These are phyloP conservation scores for Chaetoscypha palmicola DNA, from an alignment of 2,329 filamentous ascomycete species.

Conservation along the genomic window DNA sequence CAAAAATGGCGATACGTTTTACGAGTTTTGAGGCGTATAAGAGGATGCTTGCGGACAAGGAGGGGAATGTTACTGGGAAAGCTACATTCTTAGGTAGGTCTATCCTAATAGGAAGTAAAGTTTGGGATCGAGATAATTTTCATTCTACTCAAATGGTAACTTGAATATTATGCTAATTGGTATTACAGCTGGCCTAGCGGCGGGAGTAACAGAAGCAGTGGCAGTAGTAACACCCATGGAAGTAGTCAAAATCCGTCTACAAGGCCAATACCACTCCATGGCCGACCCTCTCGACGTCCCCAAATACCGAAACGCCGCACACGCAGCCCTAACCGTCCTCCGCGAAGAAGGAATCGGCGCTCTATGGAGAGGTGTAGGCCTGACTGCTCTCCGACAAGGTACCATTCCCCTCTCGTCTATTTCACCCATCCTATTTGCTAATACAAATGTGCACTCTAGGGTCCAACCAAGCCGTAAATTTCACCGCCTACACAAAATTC, in stretches of 20 bases:
- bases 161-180: too few relatives aligned
- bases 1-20: conserved; percentile 99
- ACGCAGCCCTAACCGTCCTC: conserved; percentile 77
- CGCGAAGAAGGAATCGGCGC: conserved; percentile 84
- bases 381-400: conserved; percentile 90
- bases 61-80: conserved; percentile 60
- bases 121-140: conserved; percentile 3
- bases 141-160: too few relatives aligned
- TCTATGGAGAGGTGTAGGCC: conserved; percentile 85
- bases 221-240: conserved; percentile 98
- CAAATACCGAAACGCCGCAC: conserved; percentile 93
- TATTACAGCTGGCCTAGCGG: conserved; percentile 68
- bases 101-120: conserved; percentile 3
- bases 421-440: too few relatives aligned
- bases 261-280: conserved; percentile 97
- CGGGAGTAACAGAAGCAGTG: conserved; percentile 93
- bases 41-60: conserved; percentile 63
- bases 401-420: background rate
- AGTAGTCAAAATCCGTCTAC: conserved; percentile 96
- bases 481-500: conserved; percentile 94
- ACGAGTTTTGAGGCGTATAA: conserved; percentile 97
- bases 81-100: conserved; percentile 63
- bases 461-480: conserved; percentile 94
- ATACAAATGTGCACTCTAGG: conserved; percentile 16
- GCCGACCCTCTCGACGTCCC: conserved; percentile 92